Evolutionary conservation across 495 filamentous ascomycete genomes (phyloP), one percentile per base, ranked within the genome.

Genomic region (Penicillium coffeae): DNA sequence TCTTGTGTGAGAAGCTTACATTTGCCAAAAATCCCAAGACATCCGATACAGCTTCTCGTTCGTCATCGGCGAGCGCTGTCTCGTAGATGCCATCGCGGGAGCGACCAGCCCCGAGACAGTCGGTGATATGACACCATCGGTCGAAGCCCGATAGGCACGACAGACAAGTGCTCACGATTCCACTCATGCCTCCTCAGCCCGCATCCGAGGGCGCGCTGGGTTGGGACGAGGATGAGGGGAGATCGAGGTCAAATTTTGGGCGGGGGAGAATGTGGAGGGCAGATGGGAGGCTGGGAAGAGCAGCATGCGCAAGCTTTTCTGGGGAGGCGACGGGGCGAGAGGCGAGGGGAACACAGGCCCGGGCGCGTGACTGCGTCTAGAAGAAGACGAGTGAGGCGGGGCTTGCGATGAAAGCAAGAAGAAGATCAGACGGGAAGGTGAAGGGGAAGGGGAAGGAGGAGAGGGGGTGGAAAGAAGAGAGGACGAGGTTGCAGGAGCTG

Each of bases 11-110:
- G 42, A 35, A 13, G 71, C 82, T 51, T 75, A 96, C 93, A 63
- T 96, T 96, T 72, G 97, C 94, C 47, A 99, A 83, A 64, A 93
- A 97, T 55, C 89, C 86, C 16, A 99, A 76, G 25, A 99, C 77
- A 64, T 99, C 93, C 43, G 93, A 91, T 4, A 99, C 94, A 37
- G 93, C 93, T 78, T 96, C 93, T 58, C 93, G 84, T 71, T 97
- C 93, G 69, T 88, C 95, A 62, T 99, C 93, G 50, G 90, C 91
- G 43, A 99, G 77, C 38, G 93, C 90, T 41, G 90, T 89, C 66
- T 99, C 94, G 68, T 99, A 96, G 36, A 92, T 78, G 59, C 87
- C 90, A 77, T 96, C 93, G 70, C 87, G 89, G 62, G 89, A 84
- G 66, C 89, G 89, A 64, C 84, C 90, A 89, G 66, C 65, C 42